Conservation (phyloP, 1,284 basidiomycete genomes). For the Trametes polyzona region DNA sequence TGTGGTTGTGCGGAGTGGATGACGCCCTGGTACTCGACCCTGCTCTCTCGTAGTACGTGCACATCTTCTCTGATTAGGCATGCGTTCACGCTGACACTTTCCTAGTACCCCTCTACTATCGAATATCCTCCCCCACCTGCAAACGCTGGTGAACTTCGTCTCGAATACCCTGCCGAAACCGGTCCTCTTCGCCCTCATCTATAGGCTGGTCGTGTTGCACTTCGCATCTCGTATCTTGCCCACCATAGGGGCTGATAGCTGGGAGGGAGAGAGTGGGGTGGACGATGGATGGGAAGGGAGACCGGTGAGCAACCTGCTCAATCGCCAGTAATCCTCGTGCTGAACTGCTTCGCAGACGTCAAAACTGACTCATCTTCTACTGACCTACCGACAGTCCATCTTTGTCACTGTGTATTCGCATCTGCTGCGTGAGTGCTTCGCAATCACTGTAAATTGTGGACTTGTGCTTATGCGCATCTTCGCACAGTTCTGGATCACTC, state of each 20-base stretch:
- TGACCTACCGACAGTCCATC: constrained; percentile 81
- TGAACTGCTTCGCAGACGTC: constrained; percentile 57
- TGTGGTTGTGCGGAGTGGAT: constrained; percentile 82
- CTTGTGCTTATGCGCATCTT: no score
- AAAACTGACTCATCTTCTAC: constrained; percentile 68
- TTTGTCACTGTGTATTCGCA: constrained; percentile 88
- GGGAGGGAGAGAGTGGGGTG: constrained; percentile 69
- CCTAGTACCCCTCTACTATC: constrained; percentile 70
- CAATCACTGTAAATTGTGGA: no score
- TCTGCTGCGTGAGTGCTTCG: constrained; percentile 71
- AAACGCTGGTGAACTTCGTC: constrained; percentile 77
- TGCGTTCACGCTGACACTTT: not conserved
- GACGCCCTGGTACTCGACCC: constrained; percentile 69
- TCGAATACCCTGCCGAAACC: constrained; percentile 84
- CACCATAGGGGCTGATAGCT: constrained; percentile 80
- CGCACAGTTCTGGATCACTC: constrained; percentile 82
- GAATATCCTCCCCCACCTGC: constrained; percentile 80
- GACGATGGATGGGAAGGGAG: constrained; percentile 71
- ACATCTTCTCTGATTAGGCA: not conserved
- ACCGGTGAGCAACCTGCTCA: constrained; percentile 50
- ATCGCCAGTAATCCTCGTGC: not conserved
- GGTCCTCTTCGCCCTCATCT: constrained; percentile 82
- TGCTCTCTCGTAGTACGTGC: constrained; percentile 73
- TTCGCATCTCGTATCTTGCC: constrained; percentile 84
- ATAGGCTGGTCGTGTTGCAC: constrained; percentile 84